Evolutionary conservation across 176 grass and related monocot genomes (phyloP).

Genomic region (Triticum aestivum): DNA sequence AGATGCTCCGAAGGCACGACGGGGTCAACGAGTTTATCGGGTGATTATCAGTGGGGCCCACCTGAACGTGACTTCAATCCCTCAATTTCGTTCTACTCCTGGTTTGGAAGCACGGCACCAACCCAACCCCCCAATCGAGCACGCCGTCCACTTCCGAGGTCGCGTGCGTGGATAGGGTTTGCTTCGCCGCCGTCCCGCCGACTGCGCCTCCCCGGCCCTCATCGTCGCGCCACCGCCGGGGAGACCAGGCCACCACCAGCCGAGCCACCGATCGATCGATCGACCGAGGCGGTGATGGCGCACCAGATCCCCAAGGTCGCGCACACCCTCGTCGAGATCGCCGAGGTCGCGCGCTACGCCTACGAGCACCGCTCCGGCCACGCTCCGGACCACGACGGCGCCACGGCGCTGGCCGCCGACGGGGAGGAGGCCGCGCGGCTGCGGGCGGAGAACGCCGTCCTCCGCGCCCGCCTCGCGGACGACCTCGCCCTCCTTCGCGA

Average conservation of each 20-base stretch:
- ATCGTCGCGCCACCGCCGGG: not conserved
- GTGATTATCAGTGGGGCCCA: not conserved
- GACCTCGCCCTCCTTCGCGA: slow-evolving; percentile 68
- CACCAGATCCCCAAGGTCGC: slow-evolving; percentile 73
- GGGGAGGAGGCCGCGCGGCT: slow-evolving; percentile 52
- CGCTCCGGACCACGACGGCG: not conserved
- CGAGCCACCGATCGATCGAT: not conserved
- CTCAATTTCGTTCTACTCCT: not conserved
- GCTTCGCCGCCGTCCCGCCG: not conserved
- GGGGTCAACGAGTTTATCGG: not conserved
- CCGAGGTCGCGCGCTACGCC: slow-evolving; percentile 72
- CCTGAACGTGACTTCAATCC: not conserved
- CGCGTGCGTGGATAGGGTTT: slow-evolving; percentile 44
- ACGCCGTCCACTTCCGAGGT: slow-evolving; percentile 12
- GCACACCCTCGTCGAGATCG: slow-evolving; percentile 75
- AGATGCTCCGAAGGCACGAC: not conserved
- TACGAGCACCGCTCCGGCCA: slow-evolving; percentile 55
- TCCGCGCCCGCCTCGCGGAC: slow-evolving; percentile 64
- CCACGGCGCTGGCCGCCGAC: not conserved
- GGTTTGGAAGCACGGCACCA: not conserved
- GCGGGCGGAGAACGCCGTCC: slow-evolving; percentile 60
- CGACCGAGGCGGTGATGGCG: slow-evolving; percentile 25
- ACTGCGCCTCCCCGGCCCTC: not conserved
- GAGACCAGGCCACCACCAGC: not conserved
- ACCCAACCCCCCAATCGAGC: not conserved